phyloP scores from a whole-genome alignment of 495 filamentous ascomycete genomes.

The Penicillium malachiteum region DNA sequence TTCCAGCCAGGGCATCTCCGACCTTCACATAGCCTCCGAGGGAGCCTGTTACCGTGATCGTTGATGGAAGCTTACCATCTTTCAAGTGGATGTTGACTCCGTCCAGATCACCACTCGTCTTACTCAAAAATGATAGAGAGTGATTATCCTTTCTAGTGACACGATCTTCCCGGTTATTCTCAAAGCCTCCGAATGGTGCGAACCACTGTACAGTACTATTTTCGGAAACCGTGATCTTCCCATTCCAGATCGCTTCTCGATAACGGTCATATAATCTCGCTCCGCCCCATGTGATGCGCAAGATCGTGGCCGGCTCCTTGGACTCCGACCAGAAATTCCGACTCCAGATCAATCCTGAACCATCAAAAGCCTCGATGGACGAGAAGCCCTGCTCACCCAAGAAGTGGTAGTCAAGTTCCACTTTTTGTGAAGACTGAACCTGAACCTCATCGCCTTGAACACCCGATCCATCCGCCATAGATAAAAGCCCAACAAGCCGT shows the following conservation, averaged over 20 bases:
- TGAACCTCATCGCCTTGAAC: conserved; percentile 25
- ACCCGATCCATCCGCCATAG: neutral
- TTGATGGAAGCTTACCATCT: conserved; percentile 1
- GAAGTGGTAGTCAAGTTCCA: conserved; percentile 20
- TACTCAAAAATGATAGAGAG: conserved; percentile 16
- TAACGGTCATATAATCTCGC: conserved; percentile 24
- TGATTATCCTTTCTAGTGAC: neutral
- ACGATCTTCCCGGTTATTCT: conserved; percentile 18
- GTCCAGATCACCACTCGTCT: conserved; percentile 27
- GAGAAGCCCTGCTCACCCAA: conserved; percentile 23
- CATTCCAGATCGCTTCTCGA: conserved; percentile 24
- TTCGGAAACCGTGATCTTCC: conserved; percentile 8
- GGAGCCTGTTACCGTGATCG: conserved; percentile 16
- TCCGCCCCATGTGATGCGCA: conserved; percentile 22
- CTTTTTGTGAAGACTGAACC: neutral
- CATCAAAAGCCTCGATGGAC: conserved; percentile 25
- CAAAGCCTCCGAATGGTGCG: conserved; percentile 17
- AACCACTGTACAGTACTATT: neutral
- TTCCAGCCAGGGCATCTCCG: conserved; percentile 23
- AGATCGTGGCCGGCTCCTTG: conserved; percentile 4
- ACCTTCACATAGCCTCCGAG: conserved; percentile 34
- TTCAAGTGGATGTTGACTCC: conserved; percentile 31
- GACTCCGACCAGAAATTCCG: conserved; percentile 18
- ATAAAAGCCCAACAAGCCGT: conserved; percentile 22
- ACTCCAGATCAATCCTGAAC: conserved; percentile 13